Percentiles rank a stretch among this genome's conserved stretches.
Evolutionary conservation across 2,329 filamentous ascomycete species (phyloP).

Genomic region (Penicillium hesseltinei): DNA sequence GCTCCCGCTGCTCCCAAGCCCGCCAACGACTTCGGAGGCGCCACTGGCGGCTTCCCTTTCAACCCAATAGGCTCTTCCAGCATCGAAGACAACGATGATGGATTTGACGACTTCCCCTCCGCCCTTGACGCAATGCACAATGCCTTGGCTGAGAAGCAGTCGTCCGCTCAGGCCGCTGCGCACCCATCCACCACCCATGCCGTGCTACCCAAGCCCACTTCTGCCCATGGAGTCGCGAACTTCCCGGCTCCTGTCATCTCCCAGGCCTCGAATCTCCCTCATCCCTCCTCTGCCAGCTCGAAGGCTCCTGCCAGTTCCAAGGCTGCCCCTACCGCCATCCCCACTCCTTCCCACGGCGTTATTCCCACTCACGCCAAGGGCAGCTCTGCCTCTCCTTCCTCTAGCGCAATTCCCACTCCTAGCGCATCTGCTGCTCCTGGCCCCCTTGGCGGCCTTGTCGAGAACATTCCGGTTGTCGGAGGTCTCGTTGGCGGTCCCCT

Average conservation of each 20-base stretch:
- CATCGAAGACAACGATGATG: slow-evolving; percentile 12
- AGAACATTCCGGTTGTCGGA: slow-evolving; percentile 8
- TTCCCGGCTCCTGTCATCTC: slow-evolving; percentile 6
- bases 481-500: slow-evolving; percentile 5
- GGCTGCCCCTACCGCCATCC: background rate
- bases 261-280: background rate
- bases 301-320: background rate
- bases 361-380: background rate
- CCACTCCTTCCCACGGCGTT: background rate
- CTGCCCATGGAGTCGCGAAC: background rate
- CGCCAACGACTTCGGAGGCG: slow-evolving; percentile 2
- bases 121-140: slow-evolving; percentile 17
- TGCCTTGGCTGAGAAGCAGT: slow-evolving; percentile 8
- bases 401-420: slow-evolving; percentile 10
- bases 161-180: background rate
- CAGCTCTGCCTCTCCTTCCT: slow-evolving; percentile 9
- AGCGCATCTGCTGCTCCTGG: background rate
- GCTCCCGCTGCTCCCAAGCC: slow-evolving; percentile 16
- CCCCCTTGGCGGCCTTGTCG: background rate
- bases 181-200: background rate
- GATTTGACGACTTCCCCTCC: slow-evolving; percentile 15
- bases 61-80: slow-evolving; percentile 7
- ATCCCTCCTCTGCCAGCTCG: background rate
- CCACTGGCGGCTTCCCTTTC: slow-evolving; percentile 17
- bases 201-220: background rate